Evolutionary conservation across 2,329 filamentous ascomycete species (phyloP).

Genomic region (Aspergillus pseudoterreus): DNA sequence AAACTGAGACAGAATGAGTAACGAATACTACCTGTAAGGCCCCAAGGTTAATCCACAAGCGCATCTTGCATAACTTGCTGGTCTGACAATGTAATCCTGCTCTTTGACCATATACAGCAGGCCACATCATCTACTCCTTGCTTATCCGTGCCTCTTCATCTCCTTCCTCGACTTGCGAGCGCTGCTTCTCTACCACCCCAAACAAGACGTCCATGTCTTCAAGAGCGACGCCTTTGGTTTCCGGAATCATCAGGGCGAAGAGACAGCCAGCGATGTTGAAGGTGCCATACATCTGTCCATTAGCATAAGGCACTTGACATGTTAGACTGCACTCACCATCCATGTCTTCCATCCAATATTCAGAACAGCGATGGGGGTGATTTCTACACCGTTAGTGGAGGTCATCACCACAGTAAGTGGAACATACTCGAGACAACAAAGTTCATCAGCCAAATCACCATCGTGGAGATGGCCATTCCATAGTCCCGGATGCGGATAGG

Average conservation of each 20-base stretch:
- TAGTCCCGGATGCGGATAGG: constrained; percentile 3
- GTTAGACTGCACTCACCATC: background rate
- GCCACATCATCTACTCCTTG: no score
- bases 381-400: background rate
- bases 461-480: background rate
- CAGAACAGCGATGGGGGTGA: background rate
- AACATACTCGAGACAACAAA: constrained; percentile 2
- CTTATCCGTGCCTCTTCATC: background rate
- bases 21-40: no score
- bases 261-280: constrained; percentile 1
- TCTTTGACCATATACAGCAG: no score
- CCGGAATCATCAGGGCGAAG: background rate
- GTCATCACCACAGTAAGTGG: background rate
- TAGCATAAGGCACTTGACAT: no score
- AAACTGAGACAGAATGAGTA: no score
- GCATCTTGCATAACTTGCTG: no score
- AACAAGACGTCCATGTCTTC: constrained; percentile 2
- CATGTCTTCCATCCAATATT: constrained; percentile 4
- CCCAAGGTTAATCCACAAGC: no score
- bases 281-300: background rate
- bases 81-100: no score
- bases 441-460: constrained; percentile 4
- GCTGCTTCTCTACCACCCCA: background rate
- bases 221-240: constrained; percentile 1
- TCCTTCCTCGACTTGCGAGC: background rate